Conservation (phyloP, 1,284 basidiomycete genomes). For the Trichosporon sp. region DNA sequence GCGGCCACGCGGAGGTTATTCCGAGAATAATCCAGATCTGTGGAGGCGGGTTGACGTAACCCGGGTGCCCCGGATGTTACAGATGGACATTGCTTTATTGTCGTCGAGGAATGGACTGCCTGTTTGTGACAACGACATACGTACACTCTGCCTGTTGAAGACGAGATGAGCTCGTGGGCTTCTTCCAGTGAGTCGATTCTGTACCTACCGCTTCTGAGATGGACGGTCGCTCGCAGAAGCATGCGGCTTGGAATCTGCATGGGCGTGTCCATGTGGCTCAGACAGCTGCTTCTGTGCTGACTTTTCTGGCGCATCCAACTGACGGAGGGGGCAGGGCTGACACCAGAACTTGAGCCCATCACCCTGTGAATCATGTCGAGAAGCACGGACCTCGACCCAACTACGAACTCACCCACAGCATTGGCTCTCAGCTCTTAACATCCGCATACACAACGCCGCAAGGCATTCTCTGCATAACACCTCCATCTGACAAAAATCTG, state of each 20-base stretch:
- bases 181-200: not conserved
- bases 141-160: not conserved
- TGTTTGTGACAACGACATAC: not conserved
- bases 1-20: not conserved
- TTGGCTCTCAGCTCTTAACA: not conserved
- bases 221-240: no score
- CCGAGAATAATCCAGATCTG: not conserved
- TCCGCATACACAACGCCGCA: not conserved
- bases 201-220: not conserved
- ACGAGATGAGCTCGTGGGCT: not conserved
- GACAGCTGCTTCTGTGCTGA: not conserved
- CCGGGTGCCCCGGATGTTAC: not conserved
- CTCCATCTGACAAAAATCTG: not conserved
- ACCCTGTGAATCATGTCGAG: not conserved
- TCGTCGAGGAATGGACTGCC: not conserved
- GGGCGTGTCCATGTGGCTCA: not conserved
- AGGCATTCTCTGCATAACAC: not conserved
- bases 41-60: conserved; percentile 8
- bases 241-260: not conserved
- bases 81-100: not conserved
- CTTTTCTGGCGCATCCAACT: not conserved
- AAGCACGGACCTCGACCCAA: not conserved
- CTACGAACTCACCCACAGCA: not conserved
- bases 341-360: not conserved
- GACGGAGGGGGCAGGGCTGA: not conserved